phyloP scores from a whole-genome alignment of 257 asterid genomes.

The Osmanthus fragrans region DNA sequence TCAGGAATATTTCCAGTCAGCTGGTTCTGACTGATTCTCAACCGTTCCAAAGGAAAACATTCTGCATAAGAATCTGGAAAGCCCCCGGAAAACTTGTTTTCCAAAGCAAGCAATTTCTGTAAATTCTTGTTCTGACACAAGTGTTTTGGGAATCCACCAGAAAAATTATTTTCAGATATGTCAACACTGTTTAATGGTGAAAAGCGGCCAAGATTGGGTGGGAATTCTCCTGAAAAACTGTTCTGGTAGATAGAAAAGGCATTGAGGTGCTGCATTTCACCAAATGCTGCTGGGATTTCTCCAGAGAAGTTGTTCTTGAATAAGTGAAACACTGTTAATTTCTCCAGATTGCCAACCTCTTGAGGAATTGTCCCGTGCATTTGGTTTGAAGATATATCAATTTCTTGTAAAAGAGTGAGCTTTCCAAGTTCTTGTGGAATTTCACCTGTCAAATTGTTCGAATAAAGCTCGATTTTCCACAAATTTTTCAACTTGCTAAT shows the following conservation, averaged over 20 bases:
- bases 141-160: slow-evolving; percentile 74
- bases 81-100: slow-evolving; percentile 69
- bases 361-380: slow-evolving; percentile 66
- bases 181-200: slow-evolving; percentile 69
- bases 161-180: slow-evolving; percentile 78
- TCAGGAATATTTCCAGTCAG: slow-evolving; percentile 61
- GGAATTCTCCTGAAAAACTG: slow-evolving; percentile 69
- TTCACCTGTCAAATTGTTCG: slow-evolving; percentile 74
- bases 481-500: slow-evolving; percentile 57
- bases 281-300: slow-evolving; percentile 72
- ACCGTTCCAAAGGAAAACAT: slow-evolving; percentile 57
- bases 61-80: slow-evolving; percentile 58
- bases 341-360: slow-evolving; percentile 59
- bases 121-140: slow-evolving; percentile 70
- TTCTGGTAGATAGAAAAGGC: slow-evolving; percentile 61
- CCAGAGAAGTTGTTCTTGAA: slow-evolving; percentile 77
- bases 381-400: slow-evolving; percentile 71
- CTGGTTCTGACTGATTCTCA: slow-evolving; percentile 61
- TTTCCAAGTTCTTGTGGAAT: slow-evolving; percentile 65
- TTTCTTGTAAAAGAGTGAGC: slow-evolving; percentile 64
- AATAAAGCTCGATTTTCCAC: slow-evolving; percentile 71
- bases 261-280: slow-evolving; percentile 65
- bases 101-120: slow-evolving; percentile 66
- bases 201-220: slow-evolving; percentile 71
- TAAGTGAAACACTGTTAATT: slow-evolving; percentile 65